Evolutionary conservation across 257 asterid genomes (phyloP).

Genomic region (Plantago elongata): DNA sequence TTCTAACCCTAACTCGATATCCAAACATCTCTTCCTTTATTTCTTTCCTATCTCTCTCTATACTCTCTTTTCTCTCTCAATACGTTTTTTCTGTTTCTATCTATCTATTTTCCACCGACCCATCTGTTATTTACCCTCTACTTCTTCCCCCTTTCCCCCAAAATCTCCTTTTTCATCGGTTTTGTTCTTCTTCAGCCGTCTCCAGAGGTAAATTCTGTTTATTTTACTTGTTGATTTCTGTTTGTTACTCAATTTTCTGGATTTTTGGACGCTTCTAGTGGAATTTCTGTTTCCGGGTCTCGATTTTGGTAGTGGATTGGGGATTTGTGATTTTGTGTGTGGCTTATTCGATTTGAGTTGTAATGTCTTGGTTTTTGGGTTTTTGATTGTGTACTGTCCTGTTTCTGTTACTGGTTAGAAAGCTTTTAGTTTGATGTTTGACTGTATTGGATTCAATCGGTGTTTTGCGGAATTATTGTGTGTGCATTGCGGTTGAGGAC

Average conservation of each 20-base stretch:
- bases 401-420: slow-evolving; percentile 4
- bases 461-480: background rate
- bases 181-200: background rate
- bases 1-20: slow-evolving; percentile 42
- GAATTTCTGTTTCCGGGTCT: slow-evolving; percentile 6
- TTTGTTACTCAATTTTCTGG: slow-evolving; percentile 5
- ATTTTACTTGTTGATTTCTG: background rate
- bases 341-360: slow-evolving; percentile 11
- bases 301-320: slow-evolving; percentile 8
- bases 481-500: slow-evolving; percentile 9
- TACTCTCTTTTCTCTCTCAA: slow-evolving; percentile 14
- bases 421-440: slow-evolving; percentile 1
- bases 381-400: slow-evolving; percentile 1
- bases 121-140: slow-evolving; percentile 19
- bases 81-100: slow-evolving; percentile 1
- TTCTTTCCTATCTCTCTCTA: slow-evolving; percentile 5
- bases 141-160: background rate
- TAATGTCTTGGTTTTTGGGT: background rate
- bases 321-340: background rate
- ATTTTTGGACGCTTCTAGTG: background rate
- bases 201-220: slow-evolving; percentile 29
- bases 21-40: slow-evolving; percentile 29
- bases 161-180: slow-evolving; percentile 6
- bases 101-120: slow-evolving; percentile 27
- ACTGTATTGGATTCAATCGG: background rate